Base-by-base conservation (phyloP, 2,329 filamentous ascomycete genomes). In the Aureobasidium subglaciale region DNA sequence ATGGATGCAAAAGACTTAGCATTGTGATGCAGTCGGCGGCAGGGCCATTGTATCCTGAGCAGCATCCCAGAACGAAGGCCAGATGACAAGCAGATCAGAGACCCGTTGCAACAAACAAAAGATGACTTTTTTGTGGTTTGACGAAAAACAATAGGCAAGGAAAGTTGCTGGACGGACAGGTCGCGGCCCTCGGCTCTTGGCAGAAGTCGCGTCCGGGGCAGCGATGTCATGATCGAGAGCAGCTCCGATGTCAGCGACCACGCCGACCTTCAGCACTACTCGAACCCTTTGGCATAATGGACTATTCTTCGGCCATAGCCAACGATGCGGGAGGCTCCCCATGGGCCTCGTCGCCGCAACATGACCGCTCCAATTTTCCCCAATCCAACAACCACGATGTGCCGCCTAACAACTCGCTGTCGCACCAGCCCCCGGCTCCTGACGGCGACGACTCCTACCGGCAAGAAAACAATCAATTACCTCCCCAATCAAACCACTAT, bases 321-420 rank as follows among this genome's bases (percentile, higher is more conserved):
- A 72, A 79, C 61, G 81, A 85, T 63, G 78, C 80, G 41, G 74
- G 74, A 32, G 83, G 77, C 56, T 85, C 83, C 32, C 85, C 85
- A 54, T 88, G 85, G 85, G 83, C 78, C 10, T 76, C 76, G 13
- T 80, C 81, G 52, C 81, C 80, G 56, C 75, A 75, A 62, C 78
- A 69, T 68, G 78, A 69, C 68, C 75, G 73, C 53, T 65, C 67
- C 56, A 70, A 72, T 58, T 77, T 79, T 42, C 72, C 73, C 41
- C 73, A 74, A 59, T 63, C 75, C 48, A 72, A 76, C 58, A 68
- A 64, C 56, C 64, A 66, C 68, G 64, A 72, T 59, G 65, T 71
- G 55, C 67, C 69, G 54, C 68, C 70, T 22, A 48, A 29, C 35
- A 29, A 24, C 57, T 68, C 68, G 60, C 63, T 68, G 35, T 41